These are phyloP conservation scores for Calonectria hongkongensis DNA, from an alignment of 2,329 filamentous ascomycete genomes.

Conservation along the genomic window DNA sequence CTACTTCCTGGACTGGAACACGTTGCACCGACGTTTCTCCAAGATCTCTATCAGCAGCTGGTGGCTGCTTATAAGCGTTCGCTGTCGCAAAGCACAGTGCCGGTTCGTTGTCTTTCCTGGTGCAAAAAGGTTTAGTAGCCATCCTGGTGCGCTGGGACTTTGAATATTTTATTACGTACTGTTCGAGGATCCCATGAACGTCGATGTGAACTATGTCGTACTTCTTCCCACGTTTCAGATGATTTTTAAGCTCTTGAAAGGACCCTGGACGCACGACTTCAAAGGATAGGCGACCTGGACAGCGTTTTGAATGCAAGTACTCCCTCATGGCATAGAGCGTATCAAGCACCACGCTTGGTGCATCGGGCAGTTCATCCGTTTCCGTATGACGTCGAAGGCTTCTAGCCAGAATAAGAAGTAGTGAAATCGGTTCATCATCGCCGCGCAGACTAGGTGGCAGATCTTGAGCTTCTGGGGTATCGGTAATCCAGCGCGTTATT, in stretches of 20 bases:
- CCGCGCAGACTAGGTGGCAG: neutral
- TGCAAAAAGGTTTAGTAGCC: no score
- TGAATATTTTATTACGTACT: neutral
- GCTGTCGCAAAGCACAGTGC: neutral
- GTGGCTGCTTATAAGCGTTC: neutral
- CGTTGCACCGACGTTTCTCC: neutral
- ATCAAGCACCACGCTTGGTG: neutral
- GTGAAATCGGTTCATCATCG: neutral
- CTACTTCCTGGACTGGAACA: neutral
- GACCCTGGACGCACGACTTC: neutral
- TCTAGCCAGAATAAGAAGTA: neutral
- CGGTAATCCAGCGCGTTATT: neutral
- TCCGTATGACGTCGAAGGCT: neutral
- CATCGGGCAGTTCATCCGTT: neutral
- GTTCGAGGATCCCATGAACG: neutral
- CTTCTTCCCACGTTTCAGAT: neutral
- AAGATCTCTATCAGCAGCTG: neutral
- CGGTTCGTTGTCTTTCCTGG: neutral
- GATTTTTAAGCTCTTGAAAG: neutral
- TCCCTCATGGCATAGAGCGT: neutral
- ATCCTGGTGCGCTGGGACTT: neutral
- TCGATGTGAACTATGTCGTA: neutral
- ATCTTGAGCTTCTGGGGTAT: neutral
- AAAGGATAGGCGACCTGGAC: neutral
- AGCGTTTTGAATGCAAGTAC: neutral